phyloP scores from a whole-genome alignment of 306 rosid genomes.

The Casuarina equisetifolia region DNA sequence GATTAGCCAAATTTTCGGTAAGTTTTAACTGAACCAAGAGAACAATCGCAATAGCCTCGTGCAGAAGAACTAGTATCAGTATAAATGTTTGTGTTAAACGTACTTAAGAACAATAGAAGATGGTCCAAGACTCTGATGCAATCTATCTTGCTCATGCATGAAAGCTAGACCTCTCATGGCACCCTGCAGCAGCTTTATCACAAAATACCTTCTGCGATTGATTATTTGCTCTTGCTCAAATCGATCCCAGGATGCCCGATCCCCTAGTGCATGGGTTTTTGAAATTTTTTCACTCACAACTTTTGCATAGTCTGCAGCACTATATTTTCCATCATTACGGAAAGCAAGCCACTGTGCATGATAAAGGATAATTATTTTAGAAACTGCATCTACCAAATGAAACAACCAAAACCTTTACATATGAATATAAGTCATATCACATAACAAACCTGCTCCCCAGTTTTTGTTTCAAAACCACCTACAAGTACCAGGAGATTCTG shows the following conservation, averaged over 20 bases:
- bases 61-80: slow-evolving; percentile 14
- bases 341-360: slow-evolving; percentile 93
- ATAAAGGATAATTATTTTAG: slow-evolving; percentile 24
- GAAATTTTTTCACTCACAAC: slow-evolving; percentile 64
- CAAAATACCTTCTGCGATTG: slow-evolving; percentile 62
- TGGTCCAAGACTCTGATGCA: slow-evolving; percentile 98
- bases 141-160: slow-evolving; percentile 71
- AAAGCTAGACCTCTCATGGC: slow-evolving; percentile 76
- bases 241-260: slow-evolving; percentile 62
- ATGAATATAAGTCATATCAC: slow-evolving; percentile 19
- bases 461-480: slow-evolving; percentile 90
- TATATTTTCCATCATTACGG: slow-evolving; percentile 82
- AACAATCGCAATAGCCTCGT: background rate
- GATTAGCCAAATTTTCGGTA: slow-evolving; percentile 7
- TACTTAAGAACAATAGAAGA: slow-evolving; percentile 87
- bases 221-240: slow-evolving; percentile 54
- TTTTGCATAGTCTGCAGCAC: slow-evolving; percentile 89
- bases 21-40: background rate
- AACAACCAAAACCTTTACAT: slow-evolving; percentile 1
- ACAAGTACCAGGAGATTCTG: slow-evolving; percentile 66
- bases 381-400: slow-evolving; percentile 16
- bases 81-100: slow-evolving; percentile 26
- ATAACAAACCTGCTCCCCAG: slow-evolving; percentile 87
- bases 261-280: slow-evolving; percentile 35
- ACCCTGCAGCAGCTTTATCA: slow-evolving; percentile 70